These are phyloP conservation scores for Zasmidium citrigriseum DNA, from an alignment of 2,329 filamentous ascomycete genomes.

Conservation along the genomic window DNA sequence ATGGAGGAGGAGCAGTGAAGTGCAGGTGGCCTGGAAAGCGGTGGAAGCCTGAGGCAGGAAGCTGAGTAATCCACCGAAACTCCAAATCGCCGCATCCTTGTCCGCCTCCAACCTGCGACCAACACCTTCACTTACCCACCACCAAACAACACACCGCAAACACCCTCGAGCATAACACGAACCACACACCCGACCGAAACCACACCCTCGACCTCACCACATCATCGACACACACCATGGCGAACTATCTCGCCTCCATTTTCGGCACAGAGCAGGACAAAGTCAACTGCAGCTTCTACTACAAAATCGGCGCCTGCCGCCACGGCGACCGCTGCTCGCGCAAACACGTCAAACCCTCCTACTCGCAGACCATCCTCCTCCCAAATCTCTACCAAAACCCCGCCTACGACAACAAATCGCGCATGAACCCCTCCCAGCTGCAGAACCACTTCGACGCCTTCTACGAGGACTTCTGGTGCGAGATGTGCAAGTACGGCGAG, in stretches of 20 bases:
- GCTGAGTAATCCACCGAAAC: too few relatives aligned
- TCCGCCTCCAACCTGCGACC: too few relatives aligned
- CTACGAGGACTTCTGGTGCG: conserved; percentile 99
- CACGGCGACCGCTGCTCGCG: conserved; percentile 97
- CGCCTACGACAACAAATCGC: conserved; percentile 75
- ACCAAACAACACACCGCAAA: too few relatives aligned
- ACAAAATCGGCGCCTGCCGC: conserved; percentile 98
- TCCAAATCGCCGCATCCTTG: too few relatives aligned
- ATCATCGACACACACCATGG: conserved; percentile 21
- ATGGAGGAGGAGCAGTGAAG: not conserved
- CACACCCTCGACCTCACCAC: not conserved
- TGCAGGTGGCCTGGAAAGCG: not conserved
- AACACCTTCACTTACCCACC: too few relatives aligned
- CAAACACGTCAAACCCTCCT: conserved; percentile 98
- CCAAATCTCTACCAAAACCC: conserved; percentile 99
- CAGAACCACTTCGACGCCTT: conserved; percentile 99
- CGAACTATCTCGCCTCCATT: conserved; percentile 76
- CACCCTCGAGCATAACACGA: too few relatives aligned
- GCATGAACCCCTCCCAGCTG: conserved; percentile 94
- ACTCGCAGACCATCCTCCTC: conserved; percentile 95
- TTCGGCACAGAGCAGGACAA: conserved; percentile 99
- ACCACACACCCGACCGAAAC: not conserved
- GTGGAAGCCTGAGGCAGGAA: conserved; percentile 2
- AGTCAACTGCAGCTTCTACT: conserved; percentile 99
- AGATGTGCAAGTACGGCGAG: conserved; percentile 98